A percentile compares a stretch with the other conserved stretches of the same genome.
These are phyloP conservation scores for Verticillium nubilum DNA, from an alignment of 2,329 filamentous ascomycete genomes.

Conservation along the genomic window DNA sequence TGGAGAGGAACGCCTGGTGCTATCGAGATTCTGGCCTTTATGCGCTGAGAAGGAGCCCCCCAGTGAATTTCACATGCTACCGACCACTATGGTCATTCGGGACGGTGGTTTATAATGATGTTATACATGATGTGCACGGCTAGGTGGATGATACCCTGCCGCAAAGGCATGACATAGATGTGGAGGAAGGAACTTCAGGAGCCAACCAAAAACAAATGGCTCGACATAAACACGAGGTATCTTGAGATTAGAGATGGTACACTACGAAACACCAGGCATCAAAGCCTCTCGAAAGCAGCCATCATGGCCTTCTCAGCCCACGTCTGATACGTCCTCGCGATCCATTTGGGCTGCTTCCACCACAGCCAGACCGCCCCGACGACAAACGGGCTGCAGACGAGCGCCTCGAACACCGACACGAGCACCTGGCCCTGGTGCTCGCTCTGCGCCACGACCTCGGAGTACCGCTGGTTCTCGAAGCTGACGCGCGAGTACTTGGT, in stretches of 20 bases:
- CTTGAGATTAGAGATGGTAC: not conserved
- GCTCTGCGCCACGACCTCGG: conserved; percentile 68
- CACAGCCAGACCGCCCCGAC: conserved; percentile 8
- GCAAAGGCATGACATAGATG: not conserved
- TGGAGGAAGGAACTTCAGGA: not conserved
- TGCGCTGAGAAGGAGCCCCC: not conserved
- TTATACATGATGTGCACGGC: too few species aligned
- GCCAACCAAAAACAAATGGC: not conserved
- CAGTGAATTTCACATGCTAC: too few species aligned
- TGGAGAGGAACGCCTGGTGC: not conserved
- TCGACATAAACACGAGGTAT: not conserved
- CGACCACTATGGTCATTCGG: too few species aligned
- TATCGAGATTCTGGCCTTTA: not conserved
- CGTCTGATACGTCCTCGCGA: conserved; percentile 1
- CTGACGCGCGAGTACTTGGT: conserved; percentile 92
- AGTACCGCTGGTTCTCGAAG: conserved; percentile 90
- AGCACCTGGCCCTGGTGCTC: conserved; percentile 63
- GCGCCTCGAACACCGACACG: conserved; percentile 19
- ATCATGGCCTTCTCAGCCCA: not conserved
- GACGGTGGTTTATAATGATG: too few species aligned
- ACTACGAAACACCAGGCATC: not conserved
- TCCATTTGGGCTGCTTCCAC: conserved; percentile 11
- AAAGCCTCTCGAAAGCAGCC: not conserved
- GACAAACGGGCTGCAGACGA: conserved; percentile 9
- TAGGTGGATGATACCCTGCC: too few species aligned